Percentiles rank a stretch among this genome's conserved stretches.
These are phyloP conservation scores for Cryptosporidium tyzzeri DNA, from an alignment of 169 alveolate species.

Conservation along the genomic window DNA sequence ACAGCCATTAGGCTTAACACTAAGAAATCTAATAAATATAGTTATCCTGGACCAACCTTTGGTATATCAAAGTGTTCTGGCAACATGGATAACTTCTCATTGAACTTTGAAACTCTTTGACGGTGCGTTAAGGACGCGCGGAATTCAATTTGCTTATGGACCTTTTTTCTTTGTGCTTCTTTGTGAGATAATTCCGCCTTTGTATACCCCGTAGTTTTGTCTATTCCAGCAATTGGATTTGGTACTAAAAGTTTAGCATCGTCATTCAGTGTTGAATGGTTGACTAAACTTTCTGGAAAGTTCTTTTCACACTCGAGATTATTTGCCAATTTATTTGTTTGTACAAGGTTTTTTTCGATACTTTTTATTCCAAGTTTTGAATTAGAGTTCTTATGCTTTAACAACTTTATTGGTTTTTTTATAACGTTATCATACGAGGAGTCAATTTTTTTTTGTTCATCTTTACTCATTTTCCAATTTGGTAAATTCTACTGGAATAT, in stretches of 20 bases:
- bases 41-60: slow-evolving; percentile 91
- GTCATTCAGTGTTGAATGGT: neutral
- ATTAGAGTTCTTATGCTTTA: neutral
- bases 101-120: slow-evolving; percentile 87
- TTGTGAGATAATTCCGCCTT: slow-evolving; percentile 84
- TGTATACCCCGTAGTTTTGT: neutral
- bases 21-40: neutral
- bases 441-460: neutral
- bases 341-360: neutral
- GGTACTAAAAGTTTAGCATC: neutral
- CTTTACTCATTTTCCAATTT: slow-evolving; percentile 14
- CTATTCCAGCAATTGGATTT: neutral
- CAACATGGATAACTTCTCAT: slow-evolving; percentile 85
- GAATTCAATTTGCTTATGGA: slow-evolving; percentile 81
- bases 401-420: slow-evolving; percentile 14
- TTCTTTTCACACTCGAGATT: neutral
- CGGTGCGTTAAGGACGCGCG: slow-evolving; percentile 87
- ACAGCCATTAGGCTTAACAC: neutral
- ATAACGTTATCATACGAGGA: neutral
- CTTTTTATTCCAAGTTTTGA: neutral
- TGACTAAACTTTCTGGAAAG: neutral
- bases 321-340: neutral
- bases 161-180: slow-evolving; percentile 85
- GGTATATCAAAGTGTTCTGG: slow-evolving; percentile 92
- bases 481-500: slow-evolving; percentile 48